These are phyloP conservation scores for Rhodotorula babjevae DNA, from an alignment of 768 basidiomycete genomes.

Conservation along the genomic window DNA sequence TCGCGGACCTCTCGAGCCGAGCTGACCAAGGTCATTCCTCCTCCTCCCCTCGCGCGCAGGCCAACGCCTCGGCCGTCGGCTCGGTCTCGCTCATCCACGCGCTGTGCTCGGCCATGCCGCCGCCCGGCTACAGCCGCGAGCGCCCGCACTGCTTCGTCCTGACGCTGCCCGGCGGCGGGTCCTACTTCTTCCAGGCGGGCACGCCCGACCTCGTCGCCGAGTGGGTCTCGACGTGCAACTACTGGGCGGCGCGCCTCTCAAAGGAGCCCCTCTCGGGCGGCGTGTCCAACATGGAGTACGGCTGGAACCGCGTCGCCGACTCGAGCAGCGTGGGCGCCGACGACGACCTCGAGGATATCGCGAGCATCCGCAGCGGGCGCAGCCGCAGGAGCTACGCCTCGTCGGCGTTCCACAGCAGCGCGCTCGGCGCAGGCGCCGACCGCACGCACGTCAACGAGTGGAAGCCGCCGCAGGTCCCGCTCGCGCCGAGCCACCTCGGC, in stretches of 20 bases:
- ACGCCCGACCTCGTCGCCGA: constrained; percentile 98
- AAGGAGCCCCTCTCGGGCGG: constrained; percentile 93
- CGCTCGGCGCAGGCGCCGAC: constrained; percentile 51
- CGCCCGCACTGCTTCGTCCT: constrained; percentile 93
- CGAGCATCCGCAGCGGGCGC: constrained; percentile 43
- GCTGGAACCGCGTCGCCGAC: constrained; percentile 73
- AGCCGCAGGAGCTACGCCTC: constrained; percentile 72
- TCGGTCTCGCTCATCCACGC: constrained; percentile 79
- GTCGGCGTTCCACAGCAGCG: constrained; percentile 53
- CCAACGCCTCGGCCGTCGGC: constrained; percentile 82
- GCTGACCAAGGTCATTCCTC: no score
- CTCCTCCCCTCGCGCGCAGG: constrained; percentile 54
- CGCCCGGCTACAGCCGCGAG: constrained; percentile 83
- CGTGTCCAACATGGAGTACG: constrained; percentile 98
- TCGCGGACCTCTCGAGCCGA: neutral
- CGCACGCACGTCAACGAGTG: constrained; percentile 80
- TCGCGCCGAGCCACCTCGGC: constrained; percentile 75
- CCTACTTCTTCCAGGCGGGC: constrained; percentile 98
- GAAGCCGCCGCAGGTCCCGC: constrained; percentile 82
- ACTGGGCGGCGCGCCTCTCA: constrained; percentile 93
- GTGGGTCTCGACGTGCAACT: constrained; percentile 99
- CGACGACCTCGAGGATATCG: constrained; percentile 47
- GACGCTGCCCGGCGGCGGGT: constrained; percentile 76
- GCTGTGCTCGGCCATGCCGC: constrained; percentile 76
- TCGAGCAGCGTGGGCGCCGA: constrained; percentile 9